phyloP scores from a whole-genome alignment of 805 yeast species.

The Dipodascus albidus region DNA sequence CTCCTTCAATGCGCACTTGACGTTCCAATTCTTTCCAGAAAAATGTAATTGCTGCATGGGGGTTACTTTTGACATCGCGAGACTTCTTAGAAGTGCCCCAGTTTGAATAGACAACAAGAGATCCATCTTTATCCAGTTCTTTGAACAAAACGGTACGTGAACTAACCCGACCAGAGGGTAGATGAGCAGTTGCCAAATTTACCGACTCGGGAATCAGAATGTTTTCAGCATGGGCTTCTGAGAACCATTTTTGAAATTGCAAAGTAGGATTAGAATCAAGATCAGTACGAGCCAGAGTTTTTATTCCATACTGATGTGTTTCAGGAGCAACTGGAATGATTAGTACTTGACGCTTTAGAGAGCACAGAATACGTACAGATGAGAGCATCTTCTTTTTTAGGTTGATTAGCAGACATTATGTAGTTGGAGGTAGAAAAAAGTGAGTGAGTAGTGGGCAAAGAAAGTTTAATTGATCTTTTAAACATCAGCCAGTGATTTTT shows the following conservation, averaged over 20 bases:
- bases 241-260: slow-evolving; percentile 80
- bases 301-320: slow-evolving; percentile 77
- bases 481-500: too few species aligned
- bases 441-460: neutral
- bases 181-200: slow-evolving; percentile 78
- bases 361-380: neutral
- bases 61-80: slow-evolving; percentile 56
- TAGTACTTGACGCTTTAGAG: neutral
- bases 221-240: slow-evolving; percentile 47
- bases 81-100: slow-evolving; percentile 84
- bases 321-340: slow-evolving; percentile 58
- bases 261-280: slow-evolving; percentile 50
- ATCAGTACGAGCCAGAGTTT: slow-evolving; percentile 42
- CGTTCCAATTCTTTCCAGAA: slow-evolving; percentile 90
- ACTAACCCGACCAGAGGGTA: slow-evolving; percentile 86
- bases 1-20: slow-evolving; percentile 88
- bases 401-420: neutral
- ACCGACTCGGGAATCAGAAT: slow-evolving; percentile 70
- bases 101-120: slow-evolving; percentile 76
- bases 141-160: slow-evolving; percentile 78
- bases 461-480: too few species aligned
- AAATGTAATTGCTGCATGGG: slow-evolving; percentile 72
- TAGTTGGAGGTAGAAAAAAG: neutral
- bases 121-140: slow-evolving; percentile 73
- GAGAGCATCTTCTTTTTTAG: neutral